These are phyloP conservation scores for Aspergillus awamori DNA, from an alignment of 2,329 filamentous ascomycete genomes.

Conservation along the genomic window DNA sequence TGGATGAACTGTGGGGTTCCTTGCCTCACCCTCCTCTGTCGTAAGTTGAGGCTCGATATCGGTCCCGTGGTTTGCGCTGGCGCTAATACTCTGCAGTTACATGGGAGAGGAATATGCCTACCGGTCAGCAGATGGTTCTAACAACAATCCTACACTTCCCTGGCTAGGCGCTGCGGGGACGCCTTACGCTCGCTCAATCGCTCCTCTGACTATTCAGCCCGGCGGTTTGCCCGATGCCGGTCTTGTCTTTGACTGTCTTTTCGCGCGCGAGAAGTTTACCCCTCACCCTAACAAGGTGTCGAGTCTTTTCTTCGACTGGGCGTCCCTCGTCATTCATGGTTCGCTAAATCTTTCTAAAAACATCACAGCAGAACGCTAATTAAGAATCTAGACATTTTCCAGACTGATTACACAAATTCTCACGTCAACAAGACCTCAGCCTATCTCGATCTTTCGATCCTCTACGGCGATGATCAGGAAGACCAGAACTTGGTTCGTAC, in stretches of 20 bases:
- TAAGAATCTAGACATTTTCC: slow-evolving; percentile 62
- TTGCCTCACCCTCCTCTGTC: slow-evolving; percentile 73
- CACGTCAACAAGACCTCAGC: slow-evolving; percentile 68
- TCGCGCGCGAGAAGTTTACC: slow-evolving; percentile 47
- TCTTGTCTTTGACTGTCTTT: slow-evolving; percentile 50
- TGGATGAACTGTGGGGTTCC: slow-evolving; percentile 70
- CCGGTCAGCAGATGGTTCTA: slow-evolving; percentile 69
- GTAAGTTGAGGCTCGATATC: slow-evolving; percentile 41
- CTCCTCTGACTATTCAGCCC: slow-evolving; percentile 61
- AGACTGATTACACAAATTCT: slow-evolving; percentile 65
- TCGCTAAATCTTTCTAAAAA: not conserved
- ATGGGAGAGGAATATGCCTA: slow-evolving; percentile 63
- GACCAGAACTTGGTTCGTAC: slow-evolving; percentile 59
- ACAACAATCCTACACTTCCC: slow-evolving; percentile 70
- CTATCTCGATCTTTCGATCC: slow-evolving; percentile 70
- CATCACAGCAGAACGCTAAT: not conserved
- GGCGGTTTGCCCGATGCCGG: slow-evolving; percentile 69
- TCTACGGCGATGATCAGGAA: slow-evolving; percentile 65
- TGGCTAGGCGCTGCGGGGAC: slow-evolving; percentile 68
- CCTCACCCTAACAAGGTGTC: slow-evolving; percentile 72
- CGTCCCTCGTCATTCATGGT: slow-evolving; percentile 73
- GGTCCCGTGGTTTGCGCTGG: not conserved
- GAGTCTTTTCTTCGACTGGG: slow-evolving; percentile 72
- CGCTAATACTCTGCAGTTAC: slow-evolving; percentile 33
- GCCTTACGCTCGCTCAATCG: slow-evolving; percentile 67